Base-by-base conservation (phyloP, 345 rosid species). In the Citrus sp. region DNA sequence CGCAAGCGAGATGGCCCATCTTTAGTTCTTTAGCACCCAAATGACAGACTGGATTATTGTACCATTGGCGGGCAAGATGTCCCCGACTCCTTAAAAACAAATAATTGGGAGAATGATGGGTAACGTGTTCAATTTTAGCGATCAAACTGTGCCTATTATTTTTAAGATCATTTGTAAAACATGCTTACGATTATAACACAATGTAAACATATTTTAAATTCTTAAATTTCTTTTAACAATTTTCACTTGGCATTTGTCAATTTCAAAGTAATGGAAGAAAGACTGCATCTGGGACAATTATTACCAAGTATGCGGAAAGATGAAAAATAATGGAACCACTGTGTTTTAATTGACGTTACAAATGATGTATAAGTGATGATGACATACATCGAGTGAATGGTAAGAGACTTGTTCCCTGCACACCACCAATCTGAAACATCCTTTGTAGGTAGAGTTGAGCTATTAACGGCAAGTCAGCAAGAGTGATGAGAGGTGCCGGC, bases 41-140 rank as follows among this genome's bases (percentile, higher is more conserved):
- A 19, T 81, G 77, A 38, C 78, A 67, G 76, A 81, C 51, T 2
- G 80, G 77, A 32, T 76, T 77, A 71, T 30, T 76, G 22, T 38
- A 59, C 68, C 83, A 76, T 9, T 76, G 73, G 68, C 61, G 30
- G 3, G 80, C 70, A n/a, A 72, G 74, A 25, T 77, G 80, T 12
- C 76, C 79, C 79, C 6, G 65, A 64, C 75, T 75, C 66, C 76
- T 70, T 75, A 62, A 70, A 46, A 16, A 46, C 51, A 46, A 12
- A 46, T 12, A 46, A 46, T 46, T 46, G 18, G 18, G 18, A 59
- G 27, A 59, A 59, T 1, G 0, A 7, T 7, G 12, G 25, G 62
- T 22, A 22, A 58, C 62, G 62, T 7, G 27, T n/a, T 58, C 1
- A 22, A 16, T 51, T 51, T 16, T 51, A 51, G 21, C 56, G 2